These are phyloP conservation scores for Penicillium goetzii DNA, from an alignment of 495 filamentous ascomycete species.

Conservation along the genomic window DNA sequence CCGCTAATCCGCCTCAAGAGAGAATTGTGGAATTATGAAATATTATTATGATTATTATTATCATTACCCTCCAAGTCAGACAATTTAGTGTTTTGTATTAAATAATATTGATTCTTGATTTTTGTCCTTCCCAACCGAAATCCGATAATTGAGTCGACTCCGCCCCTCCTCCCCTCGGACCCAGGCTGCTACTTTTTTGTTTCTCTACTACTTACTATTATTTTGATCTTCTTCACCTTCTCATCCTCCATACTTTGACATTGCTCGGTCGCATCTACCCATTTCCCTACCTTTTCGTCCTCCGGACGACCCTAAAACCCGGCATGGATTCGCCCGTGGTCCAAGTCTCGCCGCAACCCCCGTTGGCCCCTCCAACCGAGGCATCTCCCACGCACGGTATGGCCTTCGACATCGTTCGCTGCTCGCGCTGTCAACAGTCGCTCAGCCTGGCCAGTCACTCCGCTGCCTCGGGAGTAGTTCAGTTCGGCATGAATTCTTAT, in stretches of 20 bases:
- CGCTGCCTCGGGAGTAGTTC: slow-evolving; percentile 60
- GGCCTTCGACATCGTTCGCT: slow-evolving; percentile 49
- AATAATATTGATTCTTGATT: background rate
- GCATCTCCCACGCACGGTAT: slow-evolving; percentile 22
- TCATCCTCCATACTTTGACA: background rate
- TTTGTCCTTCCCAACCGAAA: background rate
- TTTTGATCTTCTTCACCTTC: background rate
- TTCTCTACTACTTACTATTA: background rate
- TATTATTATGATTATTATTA: background rate
- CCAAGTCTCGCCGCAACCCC: slow-evolving; percentile 34
- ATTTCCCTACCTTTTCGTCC: background rate
- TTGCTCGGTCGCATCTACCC: background rate
- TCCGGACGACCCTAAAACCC: slow-evolving; percentile 6
- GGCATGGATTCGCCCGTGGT: slow-evolving; percentile 48
- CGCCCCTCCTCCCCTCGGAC: slow-evolving; percentile 2
- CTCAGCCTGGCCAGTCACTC: slow-evolving; percentile 46
- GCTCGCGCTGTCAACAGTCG: slow-evolving; percentile 54
- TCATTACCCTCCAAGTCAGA: background rate
- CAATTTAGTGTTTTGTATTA: background rate
- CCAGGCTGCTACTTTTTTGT: slow-evolving; percentile 3
- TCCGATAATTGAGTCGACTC: slow-evolving; percentile 13
- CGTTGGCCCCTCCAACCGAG: slow-evolving; percentile 12
- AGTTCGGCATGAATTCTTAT: slow-evolving; percentile 77
- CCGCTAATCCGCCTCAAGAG: background rate
- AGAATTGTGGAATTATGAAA: background rate